Percentiles rank a stretch among this genome's conserved stretches.
These are phyloP conservation scores for Beta corolliflora DNA, from an alignment of 179 eudicot species.

Conservation along the genomic window DNA sequence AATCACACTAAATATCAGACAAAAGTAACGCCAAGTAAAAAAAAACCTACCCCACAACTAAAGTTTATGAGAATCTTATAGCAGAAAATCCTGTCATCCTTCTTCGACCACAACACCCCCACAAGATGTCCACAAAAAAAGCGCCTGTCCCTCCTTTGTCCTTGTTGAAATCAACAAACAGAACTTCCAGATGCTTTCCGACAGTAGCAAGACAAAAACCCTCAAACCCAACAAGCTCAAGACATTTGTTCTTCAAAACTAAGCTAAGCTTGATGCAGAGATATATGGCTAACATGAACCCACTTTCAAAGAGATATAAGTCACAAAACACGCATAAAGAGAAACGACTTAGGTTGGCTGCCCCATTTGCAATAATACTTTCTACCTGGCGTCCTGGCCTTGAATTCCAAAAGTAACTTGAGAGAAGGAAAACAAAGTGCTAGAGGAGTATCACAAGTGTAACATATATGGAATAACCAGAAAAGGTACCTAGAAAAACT, in stretches of 20 bases:
- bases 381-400: too few relatives aligned
- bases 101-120: background rate
- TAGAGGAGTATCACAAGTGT: too few relatives aligned
- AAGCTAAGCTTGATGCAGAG: background rate
- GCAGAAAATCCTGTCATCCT: background rate
- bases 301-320: background rate
- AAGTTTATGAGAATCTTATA: background rate
- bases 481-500: too few relatives aligned
- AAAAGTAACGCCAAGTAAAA: too few relatives aligned
- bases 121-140: background rate
- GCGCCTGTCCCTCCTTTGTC: background rate
- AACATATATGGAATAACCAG: too few relatives aligned
- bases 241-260: background rate
- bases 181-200: background rate
- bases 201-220: background rate
- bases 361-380: too few relatives aligned
- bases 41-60: background rate
- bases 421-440: too few relatives aligned
- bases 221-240: background rate
- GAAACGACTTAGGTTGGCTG: background rate
- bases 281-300: background rate
- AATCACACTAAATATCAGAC: too few relatives aligned
- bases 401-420: too few relatives aligned
- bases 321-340: background rate
- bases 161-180: background rate